phyloP scores from a whole-genome alignment of 2,329 filamentous ascomycete species.

The Cladosporium oxysporum region DNA sequence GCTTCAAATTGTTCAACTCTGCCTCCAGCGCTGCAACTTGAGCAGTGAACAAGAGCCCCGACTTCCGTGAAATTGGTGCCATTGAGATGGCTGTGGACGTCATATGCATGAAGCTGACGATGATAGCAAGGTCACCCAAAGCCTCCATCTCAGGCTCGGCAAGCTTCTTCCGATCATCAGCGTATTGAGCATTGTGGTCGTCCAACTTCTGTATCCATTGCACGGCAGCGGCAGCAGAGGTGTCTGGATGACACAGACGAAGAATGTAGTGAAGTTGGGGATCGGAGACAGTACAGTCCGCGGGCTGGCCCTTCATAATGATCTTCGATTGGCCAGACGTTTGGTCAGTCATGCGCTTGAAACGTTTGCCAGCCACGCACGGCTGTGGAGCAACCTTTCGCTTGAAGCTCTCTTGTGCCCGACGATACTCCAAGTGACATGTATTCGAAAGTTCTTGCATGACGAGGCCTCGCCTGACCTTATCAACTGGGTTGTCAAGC shows the following conservation, averaged over 20 bases:
- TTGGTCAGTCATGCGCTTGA: slow-evolving; percentile 18
- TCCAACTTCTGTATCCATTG: slow-evolving; percentile 26
- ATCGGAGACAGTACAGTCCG: slow-evolving; percentile 21
- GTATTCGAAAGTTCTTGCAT: slow-evolving; percentile 23
- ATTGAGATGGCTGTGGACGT: slow-evolving; percentile 18
- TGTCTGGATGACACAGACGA: slow-evolving; percentile 23
- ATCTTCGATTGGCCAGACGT: slow-evolving; percentile 12
- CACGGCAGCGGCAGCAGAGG: slow-evolving; percentile 11
- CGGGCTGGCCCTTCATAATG: slow-evolving; percentile 22
- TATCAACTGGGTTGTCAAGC: slow-evolving; percentile 17
- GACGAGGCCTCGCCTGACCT: slow-evolving; percentile 20
- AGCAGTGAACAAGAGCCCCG: slow-evolving; percentile 19
- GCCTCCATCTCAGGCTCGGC: slow-evolving; percentile 16
- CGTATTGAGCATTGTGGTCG: slow-evolving; percentile 22
- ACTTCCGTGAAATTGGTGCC: slow-evolving; percentile 20
- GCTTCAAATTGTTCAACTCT: slow-evolving; percentile 14
- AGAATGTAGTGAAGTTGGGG: slow-evolving; percentile 25
- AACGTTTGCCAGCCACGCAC: slow-evolving; percentile 15
- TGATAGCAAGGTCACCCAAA: slow-evolving; percentile 21
- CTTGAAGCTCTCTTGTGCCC: slow-evolving; percentile 21
- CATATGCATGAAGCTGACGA: slow-evolving; percentile 23
- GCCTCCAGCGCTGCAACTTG: slow-evolving; percentile 10
- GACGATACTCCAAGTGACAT: slow-evolving; percentile 23
- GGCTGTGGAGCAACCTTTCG: slow-evolving; percentile 20
- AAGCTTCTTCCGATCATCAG: slow-evolving; percentile 22